Percentiles rank a stretch among this genome's conserved stretches.
Evolutionary conservation across 768 basidiomycete genomes (phyloP).

Genomic region (Lepiota venenata): DNA sequence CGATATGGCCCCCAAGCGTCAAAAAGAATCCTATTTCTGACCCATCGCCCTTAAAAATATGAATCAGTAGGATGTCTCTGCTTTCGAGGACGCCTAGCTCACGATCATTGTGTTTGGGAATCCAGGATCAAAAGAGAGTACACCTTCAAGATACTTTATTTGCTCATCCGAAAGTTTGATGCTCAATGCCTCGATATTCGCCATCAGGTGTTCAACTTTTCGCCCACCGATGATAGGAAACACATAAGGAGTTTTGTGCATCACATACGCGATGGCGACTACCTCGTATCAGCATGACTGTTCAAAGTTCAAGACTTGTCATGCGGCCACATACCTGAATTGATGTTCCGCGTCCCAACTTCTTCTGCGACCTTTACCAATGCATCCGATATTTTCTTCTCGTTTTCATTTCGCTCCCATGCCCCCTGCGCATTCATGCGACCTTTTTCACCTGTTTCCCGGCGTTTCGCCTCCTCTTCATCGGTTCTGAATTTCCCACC

Average conservation of each 20-base stretch:
- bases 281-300: not conserved
- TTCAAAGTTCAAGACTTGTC: not conserved
- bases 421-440: slow-evolving; percentile 24
- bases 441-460: slow-evolving; percentile 34
- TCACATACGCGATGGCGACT: slow-evolving; percentile 53
- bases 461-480: slow-evolving; percentile 34
- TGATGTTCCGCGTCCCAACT: slow-evolving; percentile 44
- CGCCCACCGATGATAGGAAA: slow-evolving; percentile 51
- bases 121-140: slow-evolving; percentile 43
- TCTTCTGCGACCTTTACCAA: slow-evolving; percentile 50
- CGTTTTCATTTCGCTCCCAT: slow-evolving; percentile 46
- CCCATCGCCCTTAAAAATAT: not conserved
- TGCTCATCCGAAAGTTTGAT: slow-evolving; percentile 43
- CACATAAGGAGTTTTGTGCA: slow-evolving; percentile 51
- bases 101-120: slow-evolving; percentile 38
- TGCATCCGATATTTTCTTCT: slow-evolving; percentile 37
- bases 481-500: slow-evolving; percentile 49
- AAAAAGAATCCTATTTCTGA: not conserved
- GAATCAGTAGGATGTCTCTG: not conserved
- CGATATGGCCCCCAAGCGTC: not conserved
- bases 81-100: slow-evolving; percentile 11
- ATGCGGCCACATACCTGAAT: slow-evolving; percentile 33
- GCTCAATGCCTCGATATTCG: slow-evolving; percentile 48
- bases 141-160: slow-evolving; percentile 40
- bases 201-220: slow-evolving; percentile 47